Conservation (phyloP, 78 protist species). For the Pigoraptor vietnamica region DNA sequence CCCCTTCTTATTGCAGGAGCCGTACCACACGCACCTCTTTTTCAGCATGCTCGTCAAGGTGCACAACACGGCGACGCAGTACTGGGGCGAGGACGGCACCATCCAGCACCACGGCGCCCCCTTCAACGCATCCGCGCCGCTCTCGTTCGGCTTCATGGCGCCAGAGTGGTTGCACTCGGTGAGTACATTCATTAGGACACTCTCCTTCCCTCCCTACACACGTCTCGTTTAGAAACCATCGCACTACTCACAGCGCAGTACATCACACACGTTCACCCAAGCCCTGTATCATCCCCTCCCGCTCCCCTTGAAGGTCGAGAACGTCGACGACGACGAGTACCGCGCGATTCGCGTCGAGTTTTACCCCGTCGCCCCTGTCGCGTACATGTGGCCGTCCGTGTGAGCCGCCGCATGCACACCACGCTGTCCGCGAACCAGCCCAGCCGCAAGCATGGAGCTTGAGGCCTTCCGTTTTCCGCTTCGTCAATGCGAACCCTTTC, state of each 20-base stretch:
- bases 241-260: too few species aligned
- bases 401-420: too few species aligned
- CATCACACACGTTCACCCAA: too few species aligned
- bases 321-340: background rate
- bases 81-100: background rate
- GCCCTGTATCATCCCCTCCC: too few species aligned
- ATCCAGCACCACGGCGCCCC: background rate
- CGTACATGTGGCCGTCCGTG: background rate
- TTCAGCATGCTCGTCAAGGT: background rate
- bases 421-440: too few species aligned
- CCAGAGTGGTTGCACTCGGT: background rate
- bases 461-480: too few species aligned
- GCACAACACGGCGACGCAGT: background rate
- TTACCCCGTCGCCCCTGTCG: background rate
- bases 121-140: background rate
- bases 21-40: background rate
- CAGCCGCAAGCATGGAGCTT: too few species aligned
- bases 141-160: background rate
- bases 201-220: too few species aligned
- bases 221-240: too few species aligned
- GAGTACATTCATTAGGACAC: too few species aligned
- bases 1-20: too few species aligned
- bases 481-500: too few species aligned
- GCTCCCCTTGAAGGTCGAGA: background rate
- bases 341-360: background rate